Percentiles rank a stretch among this genome's conserved stretches.
Conservation (phyloP, 1,284 basidiomycete species). For the Ganoderma leucocontextum region DNA sequence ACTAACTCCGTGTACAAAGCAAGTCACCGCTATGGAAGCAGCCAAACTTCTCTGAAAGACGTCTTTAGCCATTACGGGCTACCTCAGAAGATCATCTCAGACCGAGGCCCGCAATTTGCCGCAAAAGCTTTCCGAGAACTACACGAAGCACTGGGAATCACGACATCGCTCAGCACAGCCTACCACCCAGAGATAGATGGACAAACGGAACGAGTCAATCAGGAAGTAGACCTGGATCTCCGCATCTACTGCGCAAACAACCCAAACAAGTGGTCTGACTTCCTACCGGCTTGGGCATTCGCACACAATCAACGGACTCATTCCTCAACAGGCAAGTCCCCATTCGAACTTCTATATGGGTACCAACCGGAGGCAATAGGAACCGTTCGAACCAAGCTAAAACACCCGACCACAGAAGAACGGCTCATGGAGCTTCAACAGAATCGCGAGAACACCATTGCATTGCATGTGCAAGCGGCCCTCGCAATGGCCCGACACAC, state of each 20-base stretch:
- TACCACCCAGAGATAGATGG: conserved; percentile 44
- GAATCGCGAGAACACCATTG: not conserved
- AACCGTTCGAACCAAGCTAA: not conserved
- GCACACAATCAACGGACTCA: not conserved
- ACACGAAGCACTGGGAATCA: too few relatives aligned
- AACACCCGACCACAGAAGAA: conserved; percentile 8
- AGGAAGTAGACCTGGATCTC: conserved; percentile 40
- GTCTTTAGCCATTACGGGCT: too few relatives aligned
- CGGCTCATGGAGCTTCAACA: not conserved
- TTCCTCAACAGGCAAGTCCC: not conserved
- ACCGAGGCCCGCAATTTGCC: too few relatives aligned
- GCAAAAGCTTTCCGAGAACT: too few relatives aligned
- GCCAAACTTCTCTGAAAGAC: too few relatives aligned
- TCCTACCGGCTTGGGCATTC: not conserved
- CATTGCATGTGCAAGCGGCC: conserved; percentile 3
- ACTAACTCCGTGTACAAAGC: too few relatives aligned
- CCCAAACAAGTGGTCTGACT: conserved; percentile 22
- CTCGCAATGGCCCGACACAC: conserved; percentile 2
- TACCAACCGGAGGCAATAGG: not conserved
- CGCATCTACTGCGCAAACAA: conserved; percentile 34
- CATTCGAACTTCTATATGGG: not conserved
- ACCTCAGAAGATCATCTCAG: too few relatives aligned
- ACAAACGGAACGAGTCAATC: conserved; percentile 44
- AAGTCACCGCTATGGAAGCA: too few relatives aligned
- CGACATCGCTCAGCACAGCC: too few relatives aligned